Base-by-base conservation (phyloP, 1,284 basidiomycete genomes). In the Ceratobasidium papillatum region DNA sequence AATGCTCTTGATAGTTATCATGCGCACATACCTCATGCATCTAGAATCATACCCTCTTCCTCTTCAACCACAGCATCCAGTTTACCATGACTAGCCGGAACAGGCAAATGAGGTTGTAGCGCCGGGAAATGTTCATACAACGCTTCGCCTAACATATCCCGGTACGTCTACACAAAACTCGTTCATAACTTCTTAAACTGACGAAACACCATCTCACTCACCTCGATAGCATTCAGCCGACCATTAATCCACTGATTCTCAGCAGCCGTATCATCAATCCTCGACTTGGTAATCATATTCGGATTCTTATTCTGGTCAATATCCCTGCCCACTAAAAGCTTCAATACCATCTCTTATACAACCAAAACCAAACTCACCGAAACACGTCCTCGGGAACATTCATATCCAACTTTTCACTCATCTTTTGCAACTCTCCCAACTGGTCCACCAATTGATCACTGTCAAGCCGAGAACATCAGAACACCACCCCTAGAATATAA, bases 201-300 rank as follows among this genome's bases (percentile, higher is more conserved):
- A 19, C 27, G 2, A 38, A 9, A 12, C 30, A 45, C 11, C 30
- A 34, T 19, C 17, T 11, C n/a, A 74, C 78, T 61, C 63, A 81
- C 80, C 86, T 86, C 63, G 84, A 84, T 77, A 88, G 89, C 8
- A 86, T 87, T 14, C 8, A 77, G 36, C 38, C 77, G 54, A 8
- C 73, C 76, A 34, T 75, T 61, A 27, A 74, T 75, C 45, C 71
- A 76, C 69, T 77, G 77, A 45, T 76, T 77, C 66, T 77, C 77
- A 19, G 74, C 77, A 4, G 76, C 77, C 32, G 77, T 73, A 45
- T 76, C 74, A 38, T 77, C 77, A 51, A 76, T 64, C 36, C 74
- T 56, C 36, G 58, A 66, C 54, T 77, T 77, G 9, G 77, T 75
- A 45, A 74, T 74, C 27, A 69, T 76, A 43, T 76, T 74, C 36